phyloP scores from a whole-genome alignment of 371 early-diverging fungal species.

The Lichtheimia hyalospora region DNA sequence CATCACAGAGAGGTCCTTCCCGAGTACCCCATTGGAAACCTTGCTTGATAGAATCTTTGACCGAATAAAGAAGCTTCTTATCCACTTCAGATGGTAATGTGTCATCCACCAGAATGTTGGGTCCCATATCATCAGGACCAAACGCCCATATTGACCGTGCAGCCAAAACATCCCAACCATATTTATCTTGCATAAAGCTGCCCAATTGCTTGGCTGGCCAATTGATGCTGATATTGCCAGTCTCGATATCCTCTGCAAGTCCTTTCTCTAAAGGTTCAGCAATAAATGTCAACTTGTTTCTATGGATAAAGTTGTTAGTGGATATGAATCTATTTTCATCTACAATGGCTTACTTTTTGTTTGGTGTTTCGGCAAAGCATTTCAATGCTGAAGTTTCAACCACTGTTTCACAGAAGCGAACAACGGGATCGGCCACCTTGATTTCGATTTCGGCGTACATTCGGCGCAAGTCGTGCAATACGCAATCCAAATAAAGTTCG shows the following conservation, averaged over 20 bases:
- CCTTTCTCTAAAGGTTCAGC: constrained; percentile 93
- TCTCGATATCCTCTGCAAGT: constrained; percentile 90
- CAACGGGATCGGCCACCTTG: constrained; percentile 96
- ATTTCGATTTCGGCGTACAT: constrained; percentile 95
- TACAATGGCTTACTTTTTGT: constrained; percentile 74
- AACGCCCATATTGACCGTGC: constrained; percentile 96
- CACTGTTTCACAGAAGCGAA: constrained; percentile 94
- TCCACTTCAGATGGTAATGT: constrained; percentile 89
- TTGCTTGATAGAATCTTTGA: constrained; percentile 86
- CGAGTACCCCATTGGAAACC: constrained; percentile 98
- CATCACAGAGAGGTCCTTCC: constrained; percentile 96
- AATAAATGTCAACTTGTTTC: constrained; percentile 94
- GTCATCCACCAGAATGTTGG: constrained; percentile 94
- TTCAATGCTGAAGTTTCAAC: constrained; percentile 92
- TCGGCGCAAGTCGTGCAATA: constrained; percentile 91
- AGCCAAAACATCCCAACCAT: constrained; percentile 94
- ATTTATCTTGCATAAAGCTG: constrained; percentile 77
- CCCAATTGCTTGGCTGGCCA: constrained; percentile 81
- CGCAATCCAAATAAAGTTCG: constrained; percentile 95
- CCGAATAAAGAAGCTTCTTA: constrained; percentile 74
- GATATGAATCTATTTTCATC: background rate
- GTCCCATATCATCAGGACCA: constrained; percentile 91
- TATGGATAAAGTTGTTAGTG: constrained; percentile 22
- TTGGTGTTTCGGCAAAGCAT: constrained; percentile 97
- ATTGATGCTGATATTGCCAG: constrained; percentile 63